Evolutionary conservation across 257 asterid species (phyloP).

Genomic region (Salvia hispanica): DNA sequence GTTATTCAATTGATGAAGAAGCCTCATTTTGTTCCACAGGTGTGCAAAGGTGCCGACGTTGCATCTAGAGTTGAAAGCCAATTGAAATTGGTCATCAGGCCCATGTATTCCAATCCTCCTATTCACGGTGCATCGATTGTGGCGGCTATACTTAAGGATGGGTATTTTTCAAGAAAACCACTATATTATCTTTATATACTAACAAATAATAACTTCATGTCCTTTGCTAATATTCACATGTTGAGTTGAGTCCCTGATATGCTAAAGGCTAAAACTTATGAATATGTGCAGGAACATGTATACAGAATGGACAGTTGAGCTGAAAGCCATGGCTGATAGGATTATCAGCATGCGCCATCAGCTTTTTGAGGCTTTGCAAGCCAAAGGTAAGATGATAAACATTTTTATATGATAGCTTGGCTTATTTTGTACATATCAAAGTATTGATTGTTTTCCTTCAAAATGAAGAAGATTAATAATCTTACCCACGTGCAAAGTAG

Average conservation of each 20-base stretch:
- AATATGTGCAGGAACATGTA: slow-evolving; percentile 54
- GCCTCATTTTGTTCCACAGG: slow-evolving; percentile 45
- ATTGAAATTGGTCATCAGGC: slow-evolving; percentile 77
- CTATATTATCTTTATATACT: background rate
- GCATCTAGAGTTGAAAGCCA: slow-evolving; percentile 80
- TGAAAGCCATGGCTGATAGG: slow-evolving; percentile 85
- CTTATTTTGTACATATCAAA: background rate
- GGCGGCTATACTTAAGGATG: slow-evolving; percentile 68
- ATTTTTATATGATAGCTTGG: background rate
- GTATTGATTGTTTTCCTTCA: background rate
- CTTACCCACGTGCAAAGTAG: background rate
- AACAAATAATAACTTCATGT: slow-evolving; percentile 1
- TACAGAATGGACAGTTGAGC: slow-evolving; percentile 74
- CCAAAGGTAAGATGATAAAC: slow-evolving; percentile 47
- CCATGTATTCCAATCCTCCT: slow-evolving; percentile 86
- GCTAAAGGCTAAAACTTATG: slow-evolving; percentile 4
- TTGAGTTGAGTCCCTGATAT: slow-evolving; percentile 7
- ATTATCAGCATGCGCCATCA: slow-evolving; percentile 82
- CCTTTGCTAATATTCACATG: background rate
- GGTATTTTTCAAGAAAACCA: slow-evolving; percentile 38
- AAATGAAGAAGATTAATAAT: background rate
- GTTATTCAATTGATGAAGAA: slow-evolving; percentile 5
- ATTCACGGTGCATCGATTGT: slow-evolving; percentile 83
- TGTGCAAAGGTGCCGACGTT: slow-evolving; percentile 60
- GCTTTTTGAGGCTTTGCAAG: slow-evolving; percentile 65